Conservation (phyloP, 305 asterid genomes). For the Solanum hybrid region DNA sequence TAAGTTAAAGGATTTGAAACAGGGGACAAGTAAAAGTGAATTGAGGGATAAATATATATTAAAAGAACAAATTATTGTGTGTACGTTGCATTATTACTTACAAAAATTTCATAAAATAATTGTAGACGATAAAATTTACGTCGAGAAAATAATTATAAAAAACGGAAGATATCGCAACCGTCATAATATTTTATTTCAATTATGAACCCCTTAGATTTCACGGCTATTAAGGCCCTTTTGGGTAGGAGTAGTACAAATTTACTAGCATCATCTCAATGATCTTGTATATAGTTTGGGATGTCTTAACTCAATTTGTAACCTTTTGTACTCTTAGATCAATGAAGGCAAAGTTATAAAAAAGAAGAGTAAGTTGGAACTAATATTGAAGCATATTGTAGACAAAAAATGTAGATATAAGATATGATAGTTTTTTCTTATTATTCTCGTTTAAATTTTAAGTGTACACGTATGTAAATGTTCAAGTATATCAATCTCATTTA, state of each 20-base stretch:
- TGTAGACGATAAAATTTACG: too few species aligned
- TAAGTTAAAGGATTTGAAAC: too few species aligned
- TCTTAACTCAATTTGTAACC: not conserved
- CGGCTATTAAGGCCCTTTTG: not conserved
- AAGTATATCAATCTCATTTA: not conserved
- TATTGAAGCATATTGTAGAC: not conserved
- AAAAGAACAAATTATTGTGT: not conserved
- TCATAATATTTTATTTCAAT: not conserved
- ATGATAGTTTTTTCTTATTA: not conserved
- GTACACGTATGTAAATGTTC: not conserved
- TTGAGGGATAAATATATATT: too few species aligned
- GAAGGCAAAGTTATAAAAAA: not conserved
- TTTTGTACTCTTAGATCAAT: not conserved
- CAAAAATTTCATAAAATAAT: not conserved
- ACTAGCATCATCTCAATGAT: not conserved
- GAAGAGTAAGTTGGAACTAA: not conserved
- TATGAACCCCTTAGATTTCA: not conserved
- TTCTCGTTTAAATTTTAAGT: not conserved
- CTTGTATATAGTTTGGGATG: not conserved
- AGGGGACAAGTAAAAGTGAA: not conserved
- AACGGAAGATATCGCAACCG: too few species aligned
- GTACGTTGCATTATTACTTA: not conserved
- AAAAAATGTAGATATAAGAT: not conserved
- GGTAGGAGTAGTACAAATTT: not conserved
- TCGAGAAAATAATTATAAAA: too few species aligned